Conservation (phyloP, 306 rosid species). For the Trifolium subterraneum region DNA sequence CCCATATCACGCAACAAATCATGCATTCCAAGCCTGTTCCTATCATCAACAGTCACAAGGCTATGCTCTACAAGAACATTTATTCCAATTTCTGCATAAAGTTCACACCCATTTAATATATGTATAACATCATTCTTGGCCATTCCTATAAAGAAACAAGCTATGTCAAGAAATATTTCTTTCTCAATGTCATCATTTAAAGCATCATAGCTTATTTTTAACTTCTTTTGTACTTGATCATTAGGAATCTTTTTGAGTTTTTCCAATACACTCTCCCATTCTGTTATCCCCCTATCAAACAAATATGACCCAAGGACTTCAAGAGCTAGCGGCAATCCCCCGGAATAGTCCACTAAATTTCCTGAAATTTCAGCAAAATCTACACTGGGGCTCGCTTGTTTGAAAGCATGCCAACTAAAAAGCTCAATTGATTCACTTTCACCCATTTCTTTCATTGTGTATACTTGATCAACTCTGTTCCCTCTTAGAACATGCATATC, state of each 20-base stretch:
- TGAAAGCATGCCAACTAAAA: slow-evolving; percentile 9
- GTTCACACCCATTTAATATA: neutral
- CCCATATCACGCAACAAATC: slow-evolving; percentile 9
- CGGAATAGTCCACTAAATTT: neutral
- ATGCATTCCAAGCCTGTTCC: neutral
- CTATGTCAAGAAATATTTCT: slow-evolving; percentile 9
- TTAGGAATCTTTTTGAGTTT: slow-evolving; percentile 8
- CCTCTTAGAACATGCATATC: neutral
- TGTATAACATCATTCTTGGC: slow-evolving; percentile 3
- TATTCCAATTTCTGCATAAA: slow-evolving; percentile 6
- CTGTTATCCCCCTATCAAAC: neutral
- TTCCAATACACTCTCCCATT: neutral
- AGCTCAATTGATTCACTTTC: neutral
- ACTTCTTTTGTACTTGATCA: neutral
- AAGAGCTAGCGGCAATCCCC: neutral
- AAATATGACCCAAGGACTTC: neutral
- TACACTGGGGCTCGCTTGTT: neutral
- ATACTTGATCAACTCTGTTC: neutral
- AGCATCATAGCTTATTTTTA: slow-evolving; percentile 1
- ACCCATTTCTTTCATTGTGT: neutral
- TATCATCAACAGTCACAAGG: neutral
- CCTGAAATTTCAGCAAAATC: neutral
- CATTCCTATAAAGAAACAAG: slow-evolving; percentile 24
- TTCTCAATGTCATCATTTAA: neutral
- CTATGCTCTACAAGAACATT: neutral